phyloP scores from a whole-genome alignment of 192 early-diverging fungal genomes.

The Rhizoclosmatium sp. region DNA sequence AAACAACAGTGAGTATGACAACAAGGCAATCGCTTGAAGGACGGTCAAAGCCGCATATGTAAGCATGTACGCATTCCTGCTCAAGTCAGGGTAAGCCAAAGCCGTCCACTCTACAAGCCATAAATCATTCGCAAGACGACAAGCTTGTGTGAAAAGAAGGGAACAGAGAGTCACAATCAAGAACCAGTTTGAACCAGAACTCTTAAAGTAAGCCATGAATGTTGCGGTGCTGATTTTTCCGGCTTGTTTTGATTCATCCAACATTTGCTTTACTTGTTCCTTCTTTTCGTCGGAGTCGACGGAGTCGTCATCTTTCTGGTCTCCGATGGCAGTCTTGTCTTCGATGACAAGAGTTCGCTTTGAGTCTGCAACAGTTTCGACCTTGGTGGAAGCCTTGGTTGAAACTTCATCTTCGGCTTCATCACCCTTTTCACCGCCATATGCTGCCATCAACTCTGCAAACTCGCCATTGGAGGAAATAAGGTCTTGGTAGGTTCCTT shows the following conservation, averaged over 20 bases:
- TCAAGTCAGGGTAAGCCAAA: slow-evolving; percentile 7
- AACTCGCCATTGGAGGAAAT: slow-evolving; percentile 49
- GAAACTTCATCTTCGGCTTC: slow-evolving; percentile 51
- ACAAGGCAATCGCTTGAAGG: slow-evolving; percentile 58
- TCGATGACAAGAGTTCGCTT: not conserved
- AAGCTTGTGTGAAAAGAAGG: slow-evolving; percentile 48
- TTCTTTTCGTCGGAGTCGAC: not conserved
- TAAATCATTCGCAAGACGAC: slow-evolving; percentile 61
- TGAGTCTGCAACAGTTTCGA: not conserved
- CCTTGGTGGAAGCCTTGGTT: not conserved
- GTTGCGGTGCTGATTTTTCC: slow-evolving; percentile 6
- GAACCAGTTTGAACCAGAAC: slow-evolving; percentile 21
- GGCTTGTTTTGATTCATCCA: slow-evolving; percentile 9
- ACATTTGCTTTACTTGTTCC: slow-evolving; percentile 8
- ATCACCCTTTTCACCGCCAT: slow-evolving; percentile 64
- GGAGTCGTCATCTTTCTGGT: not conserved
- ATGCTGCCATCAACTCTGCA: slow-evolving; percentile 34
- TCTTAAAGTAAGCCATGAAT: slow-evolving; percentile 23
- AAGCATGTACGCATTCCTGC: slow-evolving; percentile 38
- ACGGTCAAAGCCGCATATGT: slow-evolving; percentile 52
- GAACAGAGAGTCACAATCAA: slow-evolving; percentile 12
- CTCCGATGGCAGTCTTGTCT: not conserved
- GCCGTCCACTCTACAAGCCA: slow-evolving; percentile 58
- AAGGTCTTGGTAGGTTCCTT: slow-evolving; percentile 61
- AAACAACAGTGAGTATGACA: slow-evolving; percentile 62